Base-by-base conservation (phyloP, 148 eudicot species). In the Pouteria glomerata region DNA sequence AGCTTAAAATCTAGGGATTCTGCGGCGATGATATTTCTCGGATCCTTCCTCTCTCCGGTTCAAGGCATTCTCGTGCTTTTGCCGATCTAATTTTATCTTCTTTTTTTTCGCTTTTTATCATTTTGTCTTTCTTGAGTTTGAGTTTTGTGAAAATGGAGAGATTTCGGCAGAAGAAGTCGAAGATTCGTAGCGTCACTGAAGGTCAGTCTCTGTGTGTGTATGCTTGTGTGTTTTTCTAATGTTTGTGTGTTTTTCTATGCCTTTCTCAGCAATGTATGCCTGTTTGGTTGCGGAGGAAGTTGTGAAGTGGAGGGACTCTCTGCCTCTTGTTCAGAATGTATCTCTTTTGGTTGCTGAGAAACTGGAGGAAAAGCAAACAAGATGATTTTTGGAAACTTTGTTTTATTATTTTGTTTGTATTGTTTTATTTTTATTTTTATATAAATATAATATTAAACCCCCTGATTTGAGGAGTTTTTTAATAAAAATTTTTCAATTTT, bases 131-230 rank as follows among this genome's bases (percentile, higher is more conserved):
- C 34, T 56, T 63, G 16, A 48, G 51, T 66, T 37, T 63, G 74
- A 15, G 65, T 81, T n/a, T 82, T 66, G 68, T 70, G 72, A 59
- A 57, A 83, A 88, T 88, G 97, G 91, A 88, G 74, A 76, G 76
- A 48, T 76, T 76, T 70, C 82, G 77, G 57, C 79, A 78, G 57
- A 78, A 66, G 65, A 84, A 70, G 72, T 68, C 80, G 27, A 83
- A 74, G 63, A 73, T 73, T 56, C 73, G 78, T 27, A 56, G 83
- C 69, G 61, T 76, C 62, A 66, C 78, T 75, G 86, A 79, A 80
- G 89, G 87, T 86, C 41, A 48, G 52, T 33, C 26, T 68, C 44
- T 39, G n/a, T n/a, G n/a, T n/a, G n/a, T n/a, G n/a, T n/a, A n/a
- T n/a, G n/a, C n/a, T n/a, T n/a, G n/a, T n/a, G n/a, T n/a, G n/a